These are phyloP conservation scores for Aureococcus anophagefferens DNA, from an alignment of 108 stramenopile genomes.

Conservation along the genomic window DNA sequence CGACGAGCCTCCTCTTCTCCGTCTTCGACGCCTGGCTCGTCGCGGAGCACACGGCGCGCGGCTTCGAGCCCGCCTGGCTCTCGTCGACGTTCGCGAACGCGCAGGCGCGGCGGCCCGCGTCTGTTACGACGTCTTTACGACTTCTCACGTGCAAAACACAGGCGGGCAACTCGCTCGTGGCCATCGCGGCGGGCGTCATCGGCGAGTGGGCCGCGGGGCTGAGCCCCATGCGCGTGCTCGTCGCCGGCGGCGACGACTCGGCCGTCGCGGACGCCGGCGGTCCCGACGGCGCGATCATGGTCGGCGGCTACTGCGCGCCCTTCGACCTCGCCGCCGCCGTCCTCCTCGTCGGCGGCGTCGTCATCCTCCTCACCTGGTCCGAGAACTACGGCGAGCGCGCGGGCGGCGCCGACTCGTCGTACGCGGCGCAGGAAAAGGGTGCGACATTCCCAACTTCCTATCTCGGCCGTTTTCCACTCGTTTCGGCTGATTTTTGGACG, in stretches of 20 bases:
- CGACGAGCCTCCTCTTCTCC: slow-evolving; percentile 72
- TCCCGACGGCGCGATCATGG: slow-evolving; percentile 5
- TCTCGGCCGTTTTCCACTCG: too few species aligned
- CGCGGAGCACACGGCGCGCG: slow-evolving; percentile 24
- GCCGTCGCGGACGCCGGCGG: too few species aligned
- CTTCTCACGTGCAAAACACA: too few species aligned
- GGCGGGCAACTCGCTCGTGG: slow-evolving; percentile 78
- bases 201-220: slow-evolving; percentile 54
- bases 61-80: slow-evolving; percentile 10
- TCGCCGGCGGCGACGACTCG: neutral
- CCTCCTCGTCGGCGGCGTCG: slow-evolving; percentile 56
- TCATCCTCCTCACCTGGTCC: slow-evolving; percentile 67
- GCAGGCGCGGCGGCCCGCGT: too few species aligned
- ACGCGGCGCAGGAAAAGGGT: too few species aligned
- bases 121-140: too few species aligned
- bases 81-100: slow-evolving; percentile 65
- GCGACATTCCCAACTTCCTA: too few species aligned
- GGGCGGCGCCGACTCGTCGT: too few species aligned
- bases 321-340: slow-evolving; percentile 79
- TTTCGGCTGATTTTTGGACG: too few species aligned
- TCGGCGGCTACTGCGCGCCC: slow-evolving; percentile 77
- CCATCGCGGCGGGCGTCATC: slow-evolving; percentile 84
- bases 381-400: slow-evolving; percentile 90
- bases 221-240: neutral
- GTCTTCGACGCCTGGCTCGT: slow-evolving; percentile 86